Conservation (phyloP, 202 grass and related monocot species). For the Dendrocalamus latiflorus region DNA sequence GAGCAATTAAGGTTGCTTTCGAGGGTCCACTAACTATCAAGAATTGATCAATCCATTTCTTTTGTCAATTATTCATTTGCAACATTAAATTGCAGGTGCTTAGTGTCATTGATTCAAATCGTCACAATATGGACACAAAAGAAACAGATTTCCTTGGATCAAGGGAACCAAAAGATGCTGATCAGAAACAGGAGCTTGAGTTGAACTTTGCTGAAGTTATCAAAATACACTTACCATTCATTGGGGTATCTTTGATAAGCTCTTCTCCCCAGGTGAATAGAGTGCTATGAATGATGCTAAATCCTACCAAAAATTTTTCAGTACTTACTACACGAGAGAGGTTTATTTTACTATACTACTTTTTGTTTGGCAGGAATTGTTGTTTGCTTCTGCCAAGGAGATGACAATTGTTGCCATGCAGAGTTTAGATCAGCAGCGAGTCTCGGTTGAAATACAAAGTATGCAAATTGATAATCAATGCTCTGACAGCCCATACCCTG, state of each 20-base stretch:
- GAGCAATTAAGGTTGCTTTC: conserved; percentile 84
- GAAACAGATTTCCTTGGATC: conserved; percentile 60
- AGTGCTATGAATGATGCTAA: not conserved
- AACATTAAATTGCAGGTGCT: conserved; percentile 66
- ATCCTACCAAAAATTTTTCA: not conserved
- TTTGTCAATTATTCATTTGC: conserved; percentile 31
- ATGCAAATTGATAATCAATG: conserved; percentile 99
- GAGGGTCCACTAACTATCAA: not conserved
- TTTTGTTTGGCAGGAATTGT: conserved; percentile 70
- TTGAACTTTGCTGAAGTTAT: conserved; percentile 62
- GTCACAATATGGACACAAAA: conserved; percentile 69
- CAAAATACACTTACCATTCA: conserved; percentile 73
- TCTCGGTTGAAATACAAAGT: conserved; percentile 62
- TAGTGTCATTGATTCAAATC: conserved; percentile 79
- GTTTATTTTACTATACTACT: conserved; percentile 26
- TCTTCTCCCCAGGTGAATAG: conserved; percentile 75
- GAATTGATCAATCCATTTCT: conserved; percentile 27
- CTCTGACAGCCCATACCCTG: conserved; percentile 79
- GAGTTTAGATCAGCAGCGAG: conserved; percentile 78
- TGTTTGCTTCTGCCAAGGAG: conserved; percentile 89
- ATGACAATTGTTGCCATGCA: conserved; percentile 73
- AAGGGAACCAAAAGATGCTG: conserved; percentile 62
- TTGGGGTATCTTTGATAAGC: conserved; percentile 94
- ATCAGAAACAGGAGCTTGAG: conserved; percentile 71
- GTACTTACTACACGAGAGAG: not conserved